A percentile compares a stretch with the other conserved stretches of the same genome.
Conservation (phyloP, 768 basidiomycete species). For the Leccinum incarnatum region DNA sequence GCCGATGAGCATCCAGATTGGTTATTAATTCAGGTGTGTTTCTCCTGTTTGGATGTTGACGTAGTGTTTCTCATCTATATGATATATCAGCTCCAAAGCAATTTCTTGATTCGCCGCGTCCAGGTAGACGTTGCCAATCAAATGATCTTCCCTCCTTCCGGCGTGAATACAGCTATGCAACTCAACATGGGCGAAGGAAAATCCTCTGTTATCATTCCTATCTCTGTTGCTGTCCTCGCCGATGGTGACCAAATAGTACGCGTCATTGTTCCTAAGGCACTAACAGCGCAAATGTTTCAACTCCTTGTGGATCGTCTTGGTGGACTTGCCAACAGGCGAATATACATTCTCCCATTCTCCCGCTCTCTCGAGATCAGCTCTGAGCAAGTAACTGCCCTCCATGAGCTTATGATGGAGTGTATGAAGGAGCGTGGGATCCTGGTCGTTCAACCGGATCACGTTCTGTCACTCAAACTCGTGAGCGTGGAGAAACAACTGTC, state of each 20-base stretch:
- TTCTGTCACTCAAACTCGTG: slow-evolving; percentile 50
- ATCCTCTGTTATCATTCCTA: slow-evolving; percentile 46
- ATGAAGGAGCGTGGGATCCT: slow-evolving; percentile 39
- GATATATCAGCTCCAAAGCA: slow-evolving; percentile 39
- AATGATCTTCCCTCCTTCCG: slow-evolving; percentile 43
- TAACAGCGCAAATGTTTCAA: slow-evolving; percentile 47
- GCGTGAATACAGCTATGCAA: slow-evolving; percentile 41
- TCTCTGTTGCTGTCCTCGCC: slow-evolving; percentile 39
- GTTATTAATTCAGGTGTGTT: slow-evolving; percentile 43
- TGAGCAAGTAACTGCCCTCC: slow-evolving; percentile 24
- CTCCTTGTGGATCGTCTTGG: slow-evolving; percentile 41
- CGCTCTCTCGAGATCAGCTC: slow-evolving; percentile 32
- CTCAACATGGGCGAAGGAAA: slow-evolving; percentile 64
- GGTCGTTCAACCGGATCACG: slow-evolving; percentile 51
- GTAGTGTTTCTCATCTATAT: too few species aligned
- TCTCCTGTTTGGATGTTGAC: not conserved
- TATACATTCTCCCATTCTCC: slow-evolving; percentile 52
- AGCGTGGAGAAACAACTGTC: slow-evolving; percentile 36
- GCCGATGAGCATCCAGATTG: slow-evolving; percentile 35
- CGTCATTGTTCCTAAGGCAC: slow-evolving; percentile 49
- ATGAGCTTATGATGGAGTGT: slow-evolving; percentile 38
- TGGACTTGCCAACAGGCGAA: slow-evolving; percentile 43
- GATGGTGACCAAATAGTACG: slow-evolving; percentile 44
- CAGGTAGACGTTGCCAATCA: slow-evolving; percentile 42
- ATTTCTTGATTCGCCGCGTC: slow-evolving; percentile 42